These are phyloP conservation scores for Bocquillonia castaneifolia DNA, from an alignment of 441 rosid genomes.

Conservation along the genomic window DNA sequence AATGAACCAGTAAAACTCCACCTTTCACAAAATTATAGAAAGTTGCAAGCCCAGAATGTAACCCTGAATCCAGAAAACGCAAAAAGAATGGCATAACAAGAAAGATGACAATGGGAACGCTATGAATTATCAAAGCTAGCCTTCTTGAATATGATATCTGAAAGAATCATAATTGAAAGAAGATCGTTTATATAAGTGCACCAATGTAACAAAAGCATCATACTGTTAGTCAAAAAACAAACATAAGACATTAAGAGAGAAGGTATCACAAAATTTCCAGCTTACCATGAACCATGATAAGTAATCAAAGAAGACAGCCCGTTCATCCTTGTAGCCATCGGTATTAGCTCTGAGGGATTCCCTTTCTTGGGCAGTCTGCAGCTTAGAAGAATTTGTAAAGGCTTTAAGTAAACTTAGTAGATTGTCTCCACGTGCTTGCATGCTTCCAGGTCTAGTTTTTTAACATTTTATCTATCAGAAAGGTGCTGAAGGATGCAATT, in stretches of 20 bases:
- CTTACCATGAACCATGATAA: constrained; percentile 72
- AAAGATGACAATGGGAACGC: constrained; percentile 61
- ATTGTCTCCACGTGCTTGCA: constrained; percentile 99
- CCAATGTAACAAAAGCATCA: neutral
- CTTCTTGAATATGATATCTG: constrained; percentile 81
- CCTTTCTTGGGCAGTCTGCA: constrained; percentile 56
- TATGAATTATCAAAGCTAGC: constrained; percentile 65
- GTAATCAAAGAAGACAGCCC: constrained; percentile 93
- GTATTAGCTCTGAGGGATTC: constrained; percentile 37
- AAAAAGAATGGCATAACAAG: constrained; percentile 57
- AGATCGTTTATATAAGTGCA: neutral
- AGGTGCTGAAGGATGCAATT: constrained; percentile 28
- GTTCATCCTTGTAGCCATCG: constrained; percentile 43
- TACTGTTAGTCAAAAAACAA: neutral
- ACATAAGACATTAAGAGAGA: constrained; percentile 13
- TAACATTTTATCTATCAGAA: constrained; percentile 32
- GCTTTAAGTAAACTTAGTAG: constrained; percentile 66
- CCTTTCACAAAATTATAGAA: constrained; percentile 73
- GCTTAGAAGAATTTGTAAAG: constrained; percentile 70
- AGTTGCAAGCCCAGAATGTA: constrained; percentile 43
- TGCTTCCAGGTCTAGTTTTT: constrained; percentile 92
- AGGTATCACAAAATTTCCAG: constrained; percentile 12
- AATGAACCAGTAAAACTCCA: constrained; percentile 24
- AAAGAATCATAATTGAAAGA: constrained; percentile 28
- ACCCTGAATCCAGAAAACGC: constrained; percentile 43